Evolutionary conservation across 768 basidiomycete genomes (phyloP).

Genomic region (Stropharia rugosoannulata): DNA sequence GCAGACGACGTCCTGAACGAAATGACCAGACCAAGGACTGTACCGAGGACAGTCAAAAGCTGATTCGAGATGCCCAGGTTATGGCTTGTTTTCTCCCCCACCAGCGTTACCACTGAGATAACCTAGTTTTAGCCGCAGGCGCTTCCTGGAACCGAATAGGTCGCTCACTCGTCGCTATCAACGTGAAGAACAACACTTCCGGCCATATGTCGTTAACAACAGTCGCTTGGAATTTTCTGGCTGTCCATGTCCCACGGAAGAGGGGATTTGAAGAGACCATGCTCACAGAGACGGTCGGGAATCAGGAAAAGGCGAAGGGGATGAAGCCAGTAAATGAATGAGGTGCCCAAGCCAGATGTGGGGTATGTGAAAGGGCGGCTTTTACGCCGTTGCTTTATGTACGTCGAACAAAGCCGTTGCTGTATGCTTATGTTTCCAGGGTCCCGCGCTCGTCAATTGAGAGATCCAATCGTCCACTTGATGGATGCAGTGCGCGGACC

Average conservation of each 20-base stretch:
- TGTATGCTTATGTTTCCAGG: too few species aligned
- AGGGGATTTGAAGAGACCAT: conserved; percentile 48
- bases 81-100: conserved; percentile 46
- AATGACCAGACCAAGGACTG: conserved; percentile 72
- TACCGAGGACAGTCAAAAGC: conserved; percentile 71
- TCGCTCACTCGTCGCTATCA: conserved; percentile 52
- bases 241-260: conserved; percentile 44
- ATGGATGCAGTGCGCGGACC: too few species aligned
- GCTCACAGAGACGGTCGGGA: conserved; percentile 1
- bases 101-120: conserved; percentile 53
- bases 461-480: too few species aligned
- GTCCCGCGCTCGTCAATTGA: too few species aligned
- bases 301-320: too few species aligned
- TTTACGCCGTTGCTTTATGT: not conserved
- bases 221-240: conserved; percentile 54
- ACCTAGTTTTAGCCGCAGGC: not conserved
- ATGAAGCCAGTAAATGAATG: not conserved
- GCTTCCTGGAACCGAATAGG: not conserved
- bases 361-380: not conserved
- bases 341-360: not conserved
- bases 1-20: conserved; percentile 75
- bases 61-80: conserved; percentile 49
- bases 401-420: not conserved
- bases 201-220: conserved; percentile 70
- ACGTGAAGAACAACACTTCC: conserved; percentile 59